Conservation (phyloP, 2,329 filamentous ascomycete species). For the Calonectria pteridis region DNA sequence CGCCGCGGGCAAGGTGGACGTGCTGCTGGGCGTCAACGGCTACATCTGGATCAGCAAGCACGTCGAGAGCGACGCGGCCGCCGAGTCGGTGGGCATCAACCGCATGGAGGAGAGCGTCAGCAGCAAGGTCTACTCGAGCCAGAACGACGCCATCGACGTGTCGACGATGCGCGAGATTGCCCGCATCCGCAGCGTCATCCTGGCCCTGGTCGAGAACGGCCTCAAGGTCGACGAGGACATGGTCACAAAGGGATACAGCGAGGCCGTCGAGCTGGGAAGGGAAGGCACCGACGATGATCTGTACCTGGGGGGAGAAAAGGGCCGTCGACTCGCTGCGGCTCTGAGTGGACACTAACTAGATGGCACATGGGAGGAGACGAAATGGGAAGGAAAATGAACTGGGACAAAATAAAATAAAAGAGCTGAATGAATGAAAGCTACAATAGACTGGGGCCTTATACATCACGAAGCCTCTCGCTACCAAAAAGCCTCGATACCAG, state of each 20-base stretch:
- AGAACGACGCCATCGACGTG: conserved; percentile 87
- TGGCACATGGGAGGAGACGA: not conserved
- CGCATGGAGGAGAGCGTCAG: conserved; percentile 89
- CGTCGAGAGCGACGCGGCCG: conserved; percentile 68
- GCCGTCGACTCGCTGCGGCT: conserved; percentile 62
- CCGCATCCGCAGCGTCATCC: conserved; percentile 83
- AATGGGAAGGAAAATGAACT: not conserved
- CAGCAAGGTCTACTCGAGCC: conserved; percentile 90
- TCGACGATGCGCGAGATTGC: conserved; percentile 90
- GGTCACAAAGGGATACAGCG: conserved; percentile 85
- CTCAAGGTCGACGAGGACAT: conserved; percentile 91
- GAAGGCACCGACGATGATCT: conserved; percentile 70
- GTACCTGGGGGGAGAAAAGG: conserved; percentile 70
- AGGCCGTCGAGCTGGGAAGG: conserved; percentile 80
- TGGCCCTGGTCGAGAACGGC: conserved; percentile 84
- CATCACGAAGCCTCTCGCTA: not conserved
- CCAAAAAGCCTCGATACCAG: not conserved
- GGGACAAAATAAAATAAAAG: conserved; percentile 10
- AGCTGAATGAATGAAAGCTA: conserved; percentile 34
- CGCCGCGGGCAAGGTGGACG: conserved; percentile 77
- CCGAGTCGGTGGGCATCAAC: conserved; percentile 74
- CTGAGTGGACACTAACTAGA: conserved; percentile 46
- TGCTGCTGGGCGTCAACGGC: conserved; percentile 94
- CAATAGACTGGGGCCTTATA: conserved; percentile 24
- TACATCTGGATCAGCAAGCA: conserved; percentile 97